Conservation (phyloP, 208 protist species). For the Trypanosoma platydactyli region DNA sequence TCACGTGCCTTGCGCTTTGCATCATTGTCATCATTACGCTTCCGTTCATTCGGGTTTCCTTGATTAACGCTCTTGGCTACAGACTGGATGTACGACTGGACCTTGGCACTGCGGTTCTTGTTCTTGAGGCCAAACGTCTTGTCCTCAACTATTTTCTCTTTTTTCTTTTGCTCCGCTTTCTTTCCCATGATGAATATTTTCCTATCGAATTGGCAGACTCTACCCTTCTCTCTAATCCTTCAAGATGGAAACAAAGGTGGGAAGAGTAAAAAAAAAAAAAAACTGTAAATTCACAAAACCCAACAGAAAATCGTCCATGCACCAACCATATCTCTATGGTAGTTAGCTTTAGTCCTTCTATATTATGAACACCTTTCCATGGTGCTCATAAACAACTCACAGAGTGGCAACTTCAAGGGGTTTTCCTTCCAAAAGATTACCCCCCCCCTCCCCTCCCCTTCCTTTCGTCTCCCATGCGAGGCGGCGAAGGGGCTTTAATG, state of each 20-base stretch:
- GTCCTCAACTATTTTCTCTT: conserved; percentile 91
- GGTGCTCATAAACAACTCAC: too few relatives aligned
- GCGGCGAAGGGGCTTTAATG: too few relatives aligned
- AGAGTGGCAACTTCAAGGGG: too few relatives aligned
- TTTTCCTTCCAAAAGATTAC: too few relatives aligned
- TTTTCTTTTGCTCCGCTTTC: conserved; percentile 83
- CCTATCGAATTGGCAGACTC: not conserved
- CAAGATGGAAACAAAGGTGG: conserved; percentile 15
- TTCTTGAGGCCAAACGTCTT: conserved; percentile 94
- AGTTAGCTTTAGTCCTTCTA: too few relatives aligned
- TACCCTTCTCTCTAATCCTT: too few relatives aligned
- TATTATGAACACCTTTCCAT: too few relatives aligned
- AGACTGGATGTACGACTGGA: conserved; percentile 88
- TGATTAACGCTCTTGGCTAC: conserved; percentile 66
- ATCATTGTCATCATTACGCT: conserved; percentile 61
- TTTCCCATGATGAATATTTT: conserved; percentile 29
- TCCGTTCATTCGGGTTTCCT: conserved; percentile 64
- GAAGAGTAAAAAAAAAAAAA: conserved; percentile 21
- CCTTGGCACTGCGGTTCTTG: conserved; percentile 89
- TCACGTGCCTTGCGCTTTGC: conserved; percentile 69
- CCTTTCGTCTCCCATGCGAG: too few relatives aligned
- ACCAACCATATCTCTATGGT: too few relatives aligned
- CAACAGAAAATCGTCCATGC: too few relatives aligned
- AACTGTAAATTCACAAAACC: too few relatives aligned
- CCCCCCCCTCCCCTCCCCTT: too few relatives aligned